A percentile compares a stretch with the other conserved stretches of the same genome.
These are phyloP conservation scores for Cardamine occulta DNA, from an alignment of 345 rosid species.

Conservation along the genomic window DNA sequence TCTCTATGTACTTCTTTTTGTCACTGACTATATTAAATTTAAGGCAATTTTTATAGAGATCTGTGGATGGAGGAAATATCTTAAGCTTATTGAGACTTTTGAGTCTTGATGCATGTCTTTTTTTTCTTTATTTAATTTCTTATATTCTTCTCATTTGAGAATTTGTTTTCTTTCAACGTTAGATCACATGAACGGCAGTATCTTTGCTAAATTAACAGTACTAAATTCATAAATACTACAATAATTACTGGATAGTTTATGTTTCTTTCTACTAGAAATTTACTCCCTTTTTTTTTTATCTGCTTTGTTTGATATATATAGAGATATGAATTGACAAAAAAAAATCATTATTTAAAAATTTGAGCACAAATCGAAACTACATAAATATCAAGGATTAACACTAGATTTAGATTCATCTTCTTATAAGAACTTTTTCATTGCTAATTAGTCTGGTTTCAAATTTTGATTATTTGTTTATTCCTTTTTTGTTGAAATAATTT, in stretches of 20 bases:
- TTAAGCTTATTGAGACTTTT: conserved; percentile 35
- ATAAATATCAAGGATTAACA: background rate
- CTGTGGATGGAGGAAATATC: conserved; percentile 31
- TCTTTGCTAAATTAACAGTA: background rate
- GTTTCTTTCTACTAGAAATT: background rate
- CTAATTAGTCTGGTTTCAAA: background rate
- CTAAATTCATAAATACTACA: no score
- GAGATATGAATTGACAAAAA: background rate
- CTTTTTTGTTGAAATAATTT: background rate
- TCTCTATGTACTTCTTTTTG: conserved; percentile 30
- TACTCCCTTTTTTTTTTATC: background rate
- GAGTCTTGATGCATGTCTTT: conserved; percentile 8
- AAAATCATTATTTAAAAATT: background rate
- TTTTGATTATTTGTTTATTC: background rate
- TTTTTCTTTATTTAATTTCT: conserved; percentile 26
- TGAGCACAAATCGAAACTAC: background rate
- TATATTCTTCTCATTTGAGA: conserved; percentile 15
- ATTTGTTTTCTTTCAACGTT: conserved; percentile 35
- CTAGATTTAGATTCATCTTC: background rate
- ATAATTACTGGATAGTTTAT: background rate
- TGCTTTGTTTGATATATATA: background rate
- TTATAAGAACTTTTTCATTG: background rate
- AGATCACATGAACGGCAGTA: conserved; percentile 26
- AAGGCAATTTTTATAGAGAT: conserved; percentile 24
- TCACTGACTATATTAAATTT: conserved; percentile 21